Conservation (phyloP, 2,329 filamentous ascomycete species). For the Pezicula rhizophila region DNA sequence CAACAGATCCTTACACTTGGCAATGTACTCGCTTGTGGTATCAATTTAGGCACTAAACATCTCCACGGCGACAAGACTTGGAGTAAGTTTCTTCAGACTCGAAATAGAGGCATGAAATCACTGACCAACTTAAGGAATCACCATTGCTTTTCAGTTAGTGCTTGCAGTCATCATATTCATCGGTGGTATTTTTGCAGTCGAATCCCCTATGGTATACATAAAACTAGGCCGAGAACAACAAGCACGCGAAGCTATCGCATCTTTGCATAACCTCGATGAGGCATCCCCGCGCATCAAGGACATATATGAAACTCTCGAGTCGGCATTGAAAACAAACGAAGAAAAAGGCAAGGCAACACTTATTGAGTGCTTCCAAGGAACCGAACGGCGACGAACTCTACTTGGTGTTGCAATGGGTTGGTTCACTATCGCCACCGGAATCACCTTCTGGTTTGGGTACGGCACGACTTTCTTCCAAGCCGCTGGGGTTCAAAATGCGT, state of each 20-base stretch:
- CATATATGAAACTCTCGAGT: background rate
- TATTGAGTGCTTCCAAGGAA: background rate
- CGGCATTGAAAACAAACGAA: background rate
- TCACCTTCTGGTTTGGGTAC: constrained; percentile 1
- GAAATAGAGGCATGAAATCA: background rate
- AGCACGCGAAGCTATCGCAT: background rate
- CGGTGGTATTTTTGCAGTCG: background rate
- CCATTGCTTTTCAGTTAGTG: background rate
- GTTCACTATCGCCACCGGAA: background rate
- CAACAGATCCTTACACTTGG: background rate
- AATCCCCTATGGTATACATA: background rate
- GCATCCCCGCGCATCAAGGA: background rate
- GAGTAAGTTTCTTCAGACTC: background rate
- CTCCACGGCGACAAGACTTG: background rate
- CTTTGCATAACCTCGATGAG: background rate
- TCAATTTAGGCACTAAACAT: background rate
- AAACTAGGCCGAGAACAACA: background rate
- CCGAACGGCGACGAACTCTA: background rate
- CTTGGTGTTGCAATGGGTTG: background rate
- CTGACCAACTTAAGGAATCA: background rate
- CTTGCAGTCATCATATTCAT: background rate
- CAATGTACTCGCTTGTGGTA: background rate
- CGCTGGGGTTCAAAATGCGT: background rate
- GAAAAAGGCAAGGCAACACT: background rate
- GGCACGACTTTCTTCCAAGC: background rate